Conservation (phyloP, 2,329 filamentous ascomycete species). For the Stagonosporopsis cucurbitacearum region DNA sequence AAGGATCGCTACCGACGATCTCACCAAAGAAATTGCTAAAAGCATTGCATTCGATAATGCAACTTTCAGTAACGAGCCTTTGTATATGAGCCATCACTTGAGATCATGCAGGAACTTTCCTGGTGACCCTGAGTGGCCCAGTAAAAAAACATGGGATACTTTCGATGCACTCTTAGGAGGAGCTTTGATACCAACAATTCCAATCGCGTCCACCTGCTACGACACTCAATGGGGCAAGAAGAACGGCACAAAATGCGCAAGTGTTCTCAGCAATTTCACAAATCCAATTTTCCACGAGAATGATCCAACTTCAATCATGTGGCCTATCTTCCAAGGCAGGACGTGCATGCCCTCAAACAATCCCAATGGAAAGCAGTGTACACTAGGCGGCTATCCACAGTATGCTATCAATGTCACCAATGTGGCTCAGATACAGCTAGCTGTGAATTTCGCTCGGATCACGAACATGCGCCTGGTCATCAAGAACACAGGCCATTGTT, state of each 20-base stretch:
- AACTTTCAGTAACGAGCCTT: not conserved
- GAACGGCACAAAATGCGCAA: not conserved
- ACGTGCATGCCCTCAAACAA: conserved; percentile 22
- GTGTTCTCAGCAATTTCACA: conserved; percentile 17
- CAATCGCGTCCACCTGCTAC: not conserved
- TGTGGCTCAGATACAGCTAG: conserved; percentile 19
- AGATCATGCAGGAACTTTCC: not conserved
- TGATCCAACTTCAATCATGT: conserved; percentile 26
- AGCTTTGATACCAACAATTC: not conserved
- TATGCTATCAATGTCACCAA: conserved; percentile 18
- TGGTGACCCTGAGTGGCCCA: not conserved
- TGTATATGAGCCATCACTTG: not conserved
- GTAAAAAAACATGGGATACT: not conserved
- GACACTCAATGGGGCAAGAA: not conserved
- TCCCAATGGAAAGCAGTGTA: conserved; percentile 3
- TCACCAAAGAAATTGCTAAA: not conserved
- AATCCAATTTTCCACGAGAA: conserved; percentile 15
- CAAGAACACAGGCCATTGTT: conserved; percentile 26
- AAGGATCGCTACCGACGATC: not conserved
- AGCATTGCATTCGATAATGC: not conserved
- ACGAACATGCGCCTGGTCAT: conserved; percentile 23
- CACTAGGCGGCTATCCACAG: conserved; percentile 12
- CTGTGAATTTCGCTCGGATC: conserved; percentile 17
- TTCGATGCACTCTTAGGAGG: not conserved
- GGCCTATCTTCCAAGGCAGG: conserved; percentile 25